Evolutionary conservation across 2,329 filamentous ascomycete genomes (phyloP), one percentile per base, ranked within the genome.

Genomic region (Amylocarpus encephaloides): DNA sequence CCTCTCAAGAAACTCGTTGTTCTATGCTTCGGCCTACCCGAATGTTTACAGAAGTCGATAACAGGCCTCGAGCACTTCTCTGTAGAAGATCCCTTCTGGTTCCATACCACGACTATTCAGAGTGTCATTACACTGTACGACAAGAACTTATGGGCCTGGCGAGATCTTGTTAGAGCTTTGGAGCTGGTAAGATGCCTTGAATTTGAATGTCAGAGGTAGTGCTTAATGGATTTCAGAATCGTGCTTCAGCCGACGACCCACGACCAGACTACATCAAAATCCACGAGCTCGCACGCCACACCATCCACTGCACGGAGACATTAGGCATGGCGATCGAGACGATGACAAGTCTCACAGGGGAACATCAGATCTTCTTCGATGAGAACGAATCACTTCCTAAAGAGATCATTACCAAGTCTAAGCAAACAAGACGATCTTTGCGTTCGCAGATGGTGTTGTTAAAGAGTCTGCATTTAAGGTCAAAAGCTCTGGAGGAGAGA

Each of bases 261-360:
- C 48, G 60, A 0, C 68, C 70, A 0, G 52, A 68, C 26, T 74
- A 71, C 30, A 46, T 58, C 3, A 44, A 41, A 1, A 54, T 75
- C 2, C 71, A 75, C 43, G 69, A 75, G 18, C 63, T 71, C 0
- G 65, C 71, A 0, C 58, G 73, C 1, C 73, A 76, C 42, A 67
- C 68, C 0, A 70, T 73, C 13, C 73, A 76, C 51, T 67, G 72
- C 2, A 64, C 60, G 0, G 73, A 76, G 43, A 72, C 71, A 0
- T 62, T 75, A 0, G 64, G 69, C 0, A 61, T 73, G 0, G 64
- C 64, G 0, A 54, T 58, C 0, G 59, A 64, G 36, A 69, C 67
- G 0, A 50, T 70, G 1, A 29, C 45, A 43, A 32, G 15, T 15
- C 45, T 53, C 2, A 22, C 43, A 13, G 6, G 30, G 13, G 34